Percentiles rank a stretch among this genome's conserved stretches.
phyloP scores from a whole-genome alignment of 495 filamentous ascomycete species.

The Podospora pseudopauciseta region DNA sequence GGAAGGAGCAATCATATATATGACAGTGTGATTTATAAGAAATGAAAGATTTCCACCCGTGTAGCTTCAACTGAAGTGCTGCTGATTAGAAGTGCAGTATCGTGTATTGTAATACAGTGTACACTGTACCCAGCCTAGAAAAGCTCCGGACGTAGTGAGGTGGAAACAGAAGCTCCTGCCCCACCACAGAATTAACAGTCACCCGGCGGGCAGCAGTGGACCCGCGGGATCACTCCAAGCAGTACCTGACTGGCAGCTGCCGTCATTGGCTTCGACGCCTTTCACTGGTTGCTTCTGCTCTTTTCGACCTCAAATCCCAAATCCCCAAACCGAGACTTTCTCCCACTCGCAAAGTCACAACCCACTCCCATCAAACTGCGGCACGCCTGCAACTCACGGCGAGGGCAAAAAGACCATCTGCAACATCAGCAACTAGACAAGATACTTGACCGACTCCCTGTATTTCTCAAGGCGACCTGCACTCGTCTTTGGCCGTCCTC shows the following conservation, averaged over 20 bases:
- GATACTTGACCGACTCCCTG: conserved; percentile 13
- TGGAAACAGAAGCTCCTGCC: conserved; percentile 9
- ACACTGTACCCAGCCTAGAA: background rate
- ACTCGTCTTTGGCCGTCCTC: conserved; percentile 33
- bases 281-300: conserved; percentile 16
- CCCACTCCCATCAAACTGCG: background rate
- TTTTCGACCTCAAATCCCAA: conserved; percentile 15
- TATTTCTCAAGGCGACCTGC: conserved; percentile 34
- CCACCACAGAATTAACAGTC: conserved; percentile 8
- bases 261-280: conserved; percentile 29
- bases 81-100: background rate
- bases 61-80: background rate
- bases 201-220: background rate
- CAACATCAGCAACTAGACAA: conserved; percentile 14
- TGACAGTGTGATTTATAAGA: background rate
- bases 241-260: conserved; percentile 33
- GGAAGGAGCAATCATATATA: background rate
- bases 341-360: background rate
- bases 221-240: background rate
- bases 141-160: background rate
- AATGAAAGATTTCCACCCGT: background rate
- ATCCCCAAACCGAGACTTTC: background rate
- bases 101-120: background rate
- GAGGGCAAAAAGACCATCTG: conserved; percentile 1
- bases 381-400: background rate